Evolutionary conservation across 306 rosid genomes (phyloP).

Genomic region (Ochetophila trinervis): DNA sequence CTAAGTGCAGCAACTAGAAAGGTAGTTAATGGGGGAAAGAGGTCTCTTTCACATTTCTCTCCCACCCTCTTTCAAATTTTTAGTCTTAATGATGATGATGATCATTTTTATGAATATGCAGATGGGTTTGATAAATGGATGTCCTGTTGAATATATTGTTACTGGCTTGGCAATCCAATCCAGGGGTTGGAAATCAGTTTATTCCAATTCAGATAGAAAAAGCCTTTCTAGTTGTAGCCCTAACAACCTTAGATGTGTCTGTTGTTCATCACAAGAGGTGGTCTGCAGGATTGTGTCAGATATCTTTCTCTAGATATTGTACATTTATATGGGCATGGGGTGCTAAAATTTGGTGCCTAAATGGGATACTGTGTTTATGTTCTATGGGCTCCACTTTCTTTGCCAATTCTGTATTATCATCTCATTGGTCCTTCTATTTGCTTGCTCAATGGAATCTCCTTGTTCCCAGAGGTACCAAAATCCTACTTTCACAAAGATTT

Average conservation of each 20-base stretch:
- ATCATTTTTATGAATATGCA: constrained; percentile 23
- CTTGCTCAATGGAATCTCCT: constrained; percentile 47
- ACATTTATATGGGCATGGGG: constrained; percentile 67
- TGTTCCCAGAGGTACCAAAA: constrained; percentile 62
- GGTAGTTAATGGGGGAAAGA: constrained; percentile 64
- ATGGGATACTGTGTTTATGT: constrained; percentile 58
- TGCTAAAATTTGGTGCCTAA: constrained; percentile 48
- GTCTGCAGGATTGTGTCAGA: constrained; percentile 58
- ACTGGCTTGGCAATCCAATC: constrained; percentile 57
- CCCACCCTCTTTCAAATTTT: background rate
- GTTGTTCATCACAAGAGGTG: constrained; percentile 60
- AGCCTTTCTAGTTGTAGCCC: constrained; percentile 65
- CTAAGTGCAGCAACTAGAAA: constrained; percentile 48
- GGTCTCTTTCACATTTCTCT: constrained; percentile 32
- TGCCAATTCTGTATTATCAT: constrained; percentile 51
- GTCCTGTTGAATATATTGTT: constrained; percentile 51
- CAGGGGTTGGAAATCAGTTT: constrained; percentile 71
- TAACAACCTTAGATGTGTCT: constrained; percentile 43
- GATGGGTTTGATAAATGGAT: constrained; percentile 70
- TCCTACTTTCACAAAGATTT: background rate
- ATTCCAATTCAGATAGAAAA: constrained; percentile 52
- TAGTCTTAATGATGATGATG: background rate
- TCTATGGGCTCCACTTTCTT: constrained; percentile 67
- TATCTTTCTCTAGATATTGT: constrained; percentile 63
- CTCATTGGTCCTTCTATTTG: constrained; percentile 49